Evolutionary conservation across 441 rosid species (phyloP).

Genomic region (Eruca vesicaria): DNA sequence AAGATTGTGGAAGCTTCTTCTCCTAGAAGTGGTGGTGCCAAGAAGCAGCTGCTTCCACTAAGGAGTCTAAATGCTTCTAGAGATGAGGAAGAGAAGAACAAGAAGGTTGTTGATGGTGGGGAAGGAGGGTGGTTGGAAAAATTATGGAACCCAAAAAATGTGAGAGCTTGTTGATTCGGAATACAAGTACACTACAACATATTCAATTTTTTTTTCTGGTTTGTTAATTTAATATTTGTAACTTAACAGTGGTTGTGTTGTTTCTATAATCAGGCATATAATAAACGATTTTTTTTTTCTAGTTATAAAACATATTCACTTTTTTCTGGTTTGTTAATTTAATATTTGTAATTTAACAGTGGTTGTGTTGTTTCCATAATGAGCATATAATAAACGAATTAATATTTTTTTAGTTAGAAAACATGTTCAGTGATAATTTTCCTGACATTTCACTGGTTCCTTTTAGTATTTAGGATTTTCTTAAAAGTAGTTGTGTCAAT

Average conservation of each 20-base stretch:
- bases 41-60: constrained; percentile 35
- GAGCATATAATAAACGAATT: too few species aligned
- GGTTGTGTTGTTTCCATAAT: constrained; percentile 6
- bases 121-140: constrained; percentile 44
- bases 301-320: constrained; percentile 1
- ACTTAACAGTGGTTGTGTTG: neutral
- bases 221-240: neutral
- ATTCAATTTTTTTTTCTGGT: neutral
- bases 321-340: neutral
- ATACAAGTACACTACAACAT: neutral
- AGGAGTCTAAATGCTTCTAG: constrained; percentile 35
- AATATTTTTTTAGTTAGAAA: too few species aligned
- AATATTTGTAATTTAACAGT: neutral
- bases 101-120: constrained; percentile 39
- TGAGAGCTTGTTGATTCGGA: constrained; percentile 40
- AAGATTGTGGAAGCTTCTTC: constrained; percentile 44
- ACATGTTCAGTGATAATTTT: too few species aligned
- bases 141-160: constrained; percentile 42
- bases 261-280: neutral
- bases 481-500: too few species aligned
- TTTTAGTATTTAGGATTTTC: too few species aligned
- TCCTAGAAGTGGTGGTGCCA: constrained; percentile 27
- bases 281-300: neutral
- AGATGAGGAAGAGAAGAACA: constrained; percentile 28
- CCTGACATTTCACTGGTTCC: too few species aligned